These are phyloP conservation scores for Sporormia fimetaria DNA, from an alignment of 495 filamentous ascomycete species.

Conservation along the genomic window DNA sequence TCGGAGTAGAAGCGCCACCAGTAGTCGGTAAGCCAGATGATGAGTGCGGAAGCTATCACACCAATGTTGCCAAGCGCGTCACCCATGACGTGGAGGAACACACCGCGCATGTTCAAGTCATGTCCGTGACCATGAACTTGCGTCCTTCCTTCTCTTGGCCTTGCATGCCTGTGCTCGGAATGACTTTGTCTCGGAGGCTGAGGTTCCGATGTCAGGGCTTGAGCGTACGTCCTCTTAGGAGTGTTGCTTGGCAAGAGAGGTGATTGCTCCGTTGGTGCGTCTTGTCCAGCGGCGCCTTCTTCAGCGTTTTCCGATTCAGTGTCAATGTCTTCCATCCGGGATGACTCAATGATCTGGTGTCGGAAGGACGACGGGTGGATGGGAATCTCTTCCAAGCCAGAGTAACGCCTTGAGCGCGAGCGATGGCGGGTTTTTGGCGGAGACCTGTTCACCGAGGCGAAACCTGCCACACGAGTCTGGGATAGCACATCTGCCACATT, in stretches of 20 bases:
- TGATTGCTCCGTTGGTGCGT: constrained; percentile 20
- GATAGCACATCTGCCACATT: constrained; percentile 42
- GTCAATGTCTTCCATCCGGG: constrained; percentile 40
- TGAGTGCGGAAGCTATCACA: constrained; percentile 81
- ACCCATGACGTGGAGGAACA: constrained; percentile 90
- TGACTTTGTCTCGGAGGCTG: constrained; percentile 36
- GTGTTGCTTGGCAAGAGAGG: constrained; percentile 24
- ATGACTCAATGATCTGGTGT: constrained; percentile 78
- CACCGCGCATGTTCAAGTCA: constrained; percentile 96
- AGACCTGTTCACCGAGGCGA: constrained; percentile 4
- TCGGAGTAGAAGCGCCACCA: constrained; percentile 69
- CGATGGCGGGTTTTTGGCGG: constrained; percentile 27
- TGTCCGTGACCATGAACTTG: constrained; percentile 63
- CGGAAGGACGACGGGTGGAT: constrained; percentile 84
- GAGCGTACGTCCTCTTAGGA: too few species aligned
- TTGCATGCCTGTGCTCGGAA: constrained; percentile 64
- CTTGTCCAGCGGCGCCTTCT: constrained; percentile 40
- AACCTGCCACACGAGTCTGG: constrained; percentile 25
- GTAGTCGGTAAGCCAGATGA: constrained; percentile 79
- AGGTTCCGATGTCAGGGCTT: constrained; percentile 11
- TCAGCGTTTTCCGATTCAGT: constrained; percentile 45
- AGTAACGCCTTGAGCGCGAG: constrained; percentile 30
- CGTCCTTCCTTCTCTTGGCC: constrained; percentile 50
- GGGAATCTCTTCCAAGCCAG: constrained; percentile 48
- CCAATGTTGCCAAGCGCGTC: constrained; percentile 96